Evolutionary conservation across 495 filamentous ascomycete species (phyloP), one percentile per base, ranked within the genome.

Genomic region (Hypoxylon perforatum): DNA sequence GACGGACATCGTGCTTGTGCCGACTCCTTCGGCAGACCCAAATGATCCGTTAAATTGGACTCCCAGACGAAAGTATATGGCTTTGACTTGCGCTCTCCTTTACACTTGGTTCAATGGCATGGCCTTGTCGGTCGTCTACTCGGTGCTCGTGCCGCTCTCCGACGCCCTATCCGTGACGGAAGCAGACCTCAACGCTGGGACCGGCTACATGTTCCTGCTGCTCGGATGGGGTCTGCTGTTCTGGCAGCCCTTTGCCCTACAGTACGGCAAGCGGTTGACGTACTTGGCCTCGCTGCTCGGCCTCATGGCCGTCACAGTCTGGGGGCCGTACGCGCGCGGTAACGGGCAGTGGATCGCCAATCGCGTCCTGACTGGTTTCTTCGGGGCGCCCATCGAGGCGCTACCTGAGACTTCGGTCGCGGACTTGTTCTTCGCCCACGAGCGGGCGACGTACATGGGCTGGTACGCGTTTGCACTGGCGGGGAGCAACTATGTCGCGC

Each of bases 401-500:
- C 78, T 88, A 5, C 85, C 82, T 5, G 87, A 89, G 70, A 86
- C 86, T 14, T 82, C 77, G 7, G 82, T 89, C 23, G 86, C 87
- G 1, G 88, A 90, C 64, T 79, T 90, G 75, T 89, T 86, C 68
- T 91, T 90, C 70, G 86, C 86, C 6, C 88, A 90, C 63, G 83
- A 90, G 65, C 79, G 87, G 18, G 88, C 87, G 12, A 83, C 82
- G 6, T 90, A 88, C 65, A 86, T 90, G 81, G 87, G 83, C 4
- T 70, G 89, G 14, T 91, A 91, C 65, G 87, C 82, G 1, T 84
- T 88, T 55, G 83, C 83, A 51, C 77, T 91, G 18, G 83, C 81
- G 2, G 87, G 88, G 4, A 87, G 86, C 61, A 90, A 87, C 65
- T 90, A 84, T 70, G 82, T 90, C 57, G 88, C 87, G 5, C 87